Conservation (phyloP, 2,329 filamentous ascomycete genomes). For the Nigrospora sphaerica region DNA sequence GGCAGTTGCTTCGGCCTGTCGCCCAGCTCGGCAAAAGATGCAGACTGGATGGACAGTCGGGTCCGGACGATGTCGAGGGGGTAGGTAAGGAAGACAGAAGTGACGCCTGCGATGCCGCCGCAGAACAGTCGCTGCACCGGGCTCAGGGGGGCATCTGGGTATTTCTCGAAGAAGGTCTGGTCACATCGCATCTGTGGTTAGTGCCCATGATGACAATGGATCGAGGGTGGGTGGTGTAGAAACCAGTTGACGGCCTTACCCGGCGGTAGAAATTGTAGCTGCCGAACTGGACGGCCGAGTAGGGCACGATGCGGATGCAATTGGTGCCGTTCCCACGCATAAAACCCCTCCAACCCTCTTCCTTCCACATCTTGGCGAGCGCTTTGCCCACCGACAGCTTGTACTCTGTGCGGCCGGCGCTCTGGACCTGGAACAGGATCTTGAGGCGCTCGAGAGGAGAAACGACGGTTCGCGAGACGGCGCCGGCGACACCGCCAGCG, state of each 20-base stretch:
- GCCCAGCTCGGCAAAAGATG: slow-evolving; percentile 79
- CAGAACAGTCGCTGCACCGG: slow-evolving; percentile 76
- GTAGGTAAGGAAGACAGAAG: slow-evolving; percentile 91
- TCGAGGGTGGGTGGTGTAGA: not conserved
- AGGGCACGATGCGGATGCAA: slow-evolving; percentile 95
- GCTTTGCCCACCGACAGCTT: slow-evolving; percentile 86
- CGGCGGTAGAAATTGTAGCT: slow-evolving; percentile 97
- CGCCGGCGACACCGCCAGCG: slow-evolving; percentile 87
- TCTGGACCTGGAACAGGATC: slow-evolving; percentile 96
- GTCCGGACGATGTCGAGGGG: slow-evolving; percentile 97
- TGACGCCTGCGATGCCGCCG: slow-evolving; percentile 87
- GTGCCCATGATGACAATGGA: not conserved
- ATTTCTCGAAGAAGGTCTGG: slow-evolving; percentile 67
- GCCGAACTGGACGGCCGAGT: slow-evolving; percentile 96
- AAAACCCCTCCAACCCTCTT: slow-evolving; percentile 95
- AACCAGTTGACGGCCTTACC: slow-evolving; percentile 42
- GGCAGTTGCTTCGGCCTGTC: slow-evolving; percentile 61
- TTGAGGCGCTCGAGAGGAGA: slow-evolving; percentile 93
- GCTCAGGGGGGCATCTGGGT: slow-evolving; percentile 66
- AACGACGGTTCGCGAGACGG: slow-evolving; percentile 95
- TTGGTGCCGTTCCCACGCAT: slow-evolving; percentile 98
- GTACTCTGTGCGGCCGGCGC: slow-evolving; percentile 83
- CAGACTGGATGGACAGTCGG: slow-evolving; percentile 90
- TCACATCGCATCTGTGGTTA: not conserved
- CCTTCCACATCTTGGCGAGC: slow-evolving; percentile 88